A percentile compares a stretch with the other conserved stretches of the same genome.
Conservation (phyloP, 1,139 yeast species). For the Yamadazyma buinensis region DNA sequence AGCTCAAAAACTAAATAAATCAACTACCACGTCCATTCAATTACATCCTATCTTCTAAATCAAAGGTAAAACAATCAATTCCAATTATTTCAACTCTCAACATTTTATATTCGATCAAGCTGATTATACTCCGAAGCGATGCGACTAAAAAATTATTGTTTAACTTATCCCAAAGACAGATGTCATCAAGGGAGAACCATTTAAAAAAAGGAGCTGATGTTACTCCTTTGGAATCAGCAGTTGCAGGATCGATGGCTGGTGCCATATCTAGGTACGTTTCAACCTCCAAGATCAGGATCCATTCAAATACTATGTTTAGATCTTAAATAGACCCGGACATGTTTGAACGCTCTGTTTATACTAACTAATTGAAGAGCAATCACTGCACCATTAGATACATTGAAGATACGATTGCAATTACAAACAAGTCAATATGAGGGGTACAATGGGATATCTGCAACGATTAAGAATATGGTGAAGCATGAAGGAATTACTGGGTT, state of each 20-base stretch:
- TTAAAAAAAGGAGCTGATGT: constrained; percentile 49
- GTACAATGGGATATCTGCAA: not conserved
- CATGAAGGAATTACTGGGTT: constrained; percentile 48
- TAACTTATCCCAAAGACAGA: not conserved
- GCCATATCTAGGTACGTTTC: constrained; percentile 46
- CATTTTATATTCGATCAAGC: too few species aligned
- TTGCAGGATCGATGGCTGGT: constrained; percentile 77
- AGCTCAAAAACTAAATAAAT: too few species aligned
- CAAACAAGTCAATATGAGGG: constrained; percentile 16
- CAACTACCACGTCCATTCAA: too few species aligned
- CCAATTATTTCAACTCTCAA: too few species aligned
- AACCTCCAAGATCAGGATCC: too few species aligned
- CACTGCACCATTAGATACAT: constrained; percentile 87
- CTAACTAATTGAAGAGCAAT: constrained; percentile 39
- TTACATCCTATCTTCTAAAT: too few species aligned
- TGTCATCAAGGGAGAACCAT: constrained; percentile 37
- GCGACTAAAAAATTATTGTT: not conserved
- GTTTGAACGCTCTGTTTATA: not conserved
- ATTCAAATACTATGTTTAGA: too few species aligned
- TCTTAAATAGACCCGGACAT: not conserved
- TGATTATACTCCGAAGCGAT: too few species aligned
- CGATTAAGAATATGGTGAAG: constrained; percentile 20
- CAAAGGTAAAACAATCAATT: too few species aligned
- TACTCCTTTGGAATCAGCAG: constrained; percentile 37
- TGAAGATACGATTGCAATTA: constrained; percentile 82